Base-by-base conservation (phyloP, 2,329 filamentous ascomycete species). In the Xylariaceae sp. region DNA sequence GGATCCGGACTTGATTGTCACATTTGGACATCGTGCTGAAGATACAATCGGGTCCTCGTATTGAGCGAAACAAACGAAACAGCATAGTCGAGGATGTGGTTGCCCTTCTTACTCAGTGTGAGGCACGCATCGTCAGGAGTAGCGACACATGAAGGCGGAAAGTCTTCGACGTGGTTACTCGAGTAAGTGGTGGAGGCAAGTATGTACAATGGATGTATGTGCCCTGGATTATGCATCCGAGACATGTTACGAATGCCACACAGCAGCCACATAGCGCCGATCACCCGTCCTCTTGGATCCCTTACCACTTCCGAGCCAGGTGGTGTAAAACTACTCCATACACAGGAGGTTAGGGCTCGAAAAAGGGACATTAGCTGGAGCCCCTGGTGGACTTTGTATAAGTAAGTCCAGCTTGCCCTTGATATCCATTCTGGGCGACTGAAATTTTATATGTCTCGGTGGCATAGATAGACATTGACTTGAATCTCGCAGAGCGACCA, bases 241-340 rank as follows among this genome's bases (percentile, higher is more conserved):
- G 49, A 59, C 53, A 58, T 23, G 18, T 54, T 45, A 53, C 41
- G 35, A 54, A 50, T 58, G 51, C 50, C 49, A 57, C 57, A 61
- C 30, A 51, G 37, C 41, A 62, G 62, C 62, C 54, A 63, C 60
- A 60, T 44, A 52, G 11, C 54, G 62, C 50, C 58, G 58, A 64
- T 63, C 58, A 60, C 49, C 62, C 61, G 17, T 50, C n/a, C 34
- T 18, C 37, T 56, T 34, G 61, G 61, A 56, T 59, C 55, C 13
- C 55, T 54, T 39, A 48, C 48, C 37, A 54, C 45, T 53, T 37
- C 51, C 6, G 11, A 59, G 1, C 23, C 23, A 30, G 23, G 23
- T 30, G 23, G 23, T 30, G 23, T 5, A 61, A 30, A 52, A 44
- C 39, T 18, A 18, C 45, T 9, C 8, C 11, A 23, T 10, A 34